Evolutionary conservation across 2,329 filamentous ascomycete genomes (phyloP).

Genomic region (Penicillium sp.): DNA sequence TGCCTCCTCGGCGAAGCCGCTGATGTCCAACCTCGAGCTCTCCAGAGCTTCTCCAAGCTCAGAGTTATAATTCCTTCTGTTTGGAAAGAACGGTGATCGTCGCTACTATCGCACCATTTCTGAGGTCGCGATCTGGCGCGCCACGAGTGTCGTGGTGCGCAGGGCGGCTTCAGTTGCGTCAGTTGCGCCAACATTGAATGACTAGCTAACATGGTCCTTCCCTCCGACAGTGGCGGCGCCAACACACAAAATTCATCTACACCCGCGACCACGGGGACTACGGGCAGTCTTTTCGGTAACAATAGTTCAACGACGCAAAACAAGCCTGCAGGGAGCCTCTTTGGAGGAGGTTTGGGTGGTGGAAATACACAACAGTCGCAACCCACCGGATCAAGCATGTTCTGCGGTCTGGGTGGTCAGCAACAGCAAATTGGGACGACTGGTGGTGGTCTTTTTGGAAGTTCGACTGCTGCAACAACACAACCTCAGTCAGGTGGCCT

Average conservation of each 20-base stretch:
- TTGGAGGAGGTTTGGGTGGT: slow-evolving; percentile 27
- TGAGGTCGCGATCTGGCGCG: too few species aligned
- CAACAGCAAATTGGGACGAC: slow-evolving; percentile 28
- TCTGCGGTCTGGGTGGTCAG: slow-evolving; percentile 20
- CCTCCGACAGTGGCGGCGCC: slow-evolving; percentile 23
- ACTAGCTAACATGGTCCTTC: slow-evolving; percentile 17
- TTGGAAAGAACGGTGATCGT: neutral
- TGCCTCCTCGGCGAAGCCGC: slow-evolving; percentile 5
- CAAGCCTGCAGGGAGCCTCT: slow-evolving; percentile 34
- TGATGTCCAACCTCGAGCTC: neutral
- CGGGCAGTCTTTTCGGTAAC: slow-evolving; percentile 34
- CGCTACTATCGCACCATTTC: neutral
- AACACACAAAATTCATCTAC: slow-evolving; percentile 30
- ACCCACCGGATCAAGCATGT: slow-evolving; percentile 33
- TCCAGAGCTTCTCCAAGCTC: neutral
- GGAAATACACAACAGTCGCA: slow-evolving; percentile 29
- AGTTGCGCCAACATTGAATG: neutral
- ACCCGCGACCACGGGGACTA: slow-evolving; percentile 26
- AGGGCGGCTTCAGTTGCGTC: neutral
- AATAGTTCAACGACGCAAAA: slow-evolving; percentile 26
- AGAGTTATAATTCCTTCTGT: neutral
- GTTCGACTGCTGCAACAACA: slow-evolving; percentile 25
- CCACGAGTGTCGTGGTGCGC: neutral
- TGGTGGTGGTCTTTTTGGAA: slow-evolving; percentile 32
- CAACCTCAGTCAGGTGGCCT: slow-evolving; percentile 28